Evolutionary conservation across 495 filamentous ascomycete genomes (phyloP).

Genomic region (Penicillium angulare): DNA sequence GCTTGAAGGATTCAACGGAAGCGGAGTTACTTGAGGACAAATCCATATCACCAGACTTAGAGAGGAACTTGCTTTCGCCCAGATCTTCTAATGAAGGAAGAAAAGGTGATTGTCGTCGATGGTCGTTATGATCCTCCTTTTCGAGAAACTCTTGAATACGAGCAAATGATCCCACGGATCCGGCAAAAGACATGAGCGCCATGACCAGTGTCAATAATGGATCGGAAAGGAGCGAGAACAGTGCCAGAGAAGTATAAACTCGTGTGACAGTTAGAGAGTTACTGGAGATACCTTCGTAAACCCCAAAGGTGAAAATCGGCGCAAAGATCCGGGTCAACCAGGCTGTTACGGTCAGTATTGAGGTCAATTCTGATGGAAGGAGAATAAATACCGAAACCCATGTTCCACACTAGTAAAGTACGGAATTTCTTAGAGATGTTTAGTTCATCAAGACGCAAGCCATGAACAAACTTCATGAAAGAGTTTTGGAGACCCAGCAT

Average conservation of each 20-base stretch:
- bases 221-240: slow-evolving; percentile 57
- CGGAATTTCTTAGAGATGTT: slow-evolving; percentile 55
- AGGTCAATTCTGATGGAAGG: not conserved
- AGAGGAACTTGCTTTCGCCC: slow-evolving; percentile 23
- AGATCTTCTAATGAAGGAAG: slow-evolving; percentile 21
- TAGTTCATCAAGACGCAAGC: slow-evolving; percentile 56
- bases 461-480: slow-evolving; percentile 42
- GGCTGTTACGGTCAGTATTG: slow-evolving; percentile 22
- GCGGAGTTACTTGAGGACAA: slow-evolving; percentile 20
- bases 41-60: slow-evolving; percentile 19
- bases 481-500: slow-evolving; percentile 54
- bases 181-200: slow-evolving; percentile 50
- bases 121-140: slow-evolving; percentile 38
- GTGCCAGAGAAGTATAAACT: slow-evolving; percentile 59
- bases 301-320: slow-evolving; percentile 52
- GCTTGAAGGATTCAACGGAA: slow-evolving; percentile 28
- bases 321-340: slow-evolving; percentile 52
- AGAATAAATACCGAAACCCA: slow-evolving; percentile 42
- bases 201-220: slow-evolving; percentile 59
- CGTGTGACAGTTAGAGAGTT: slow-evolving; percentile 48
- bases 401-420: slow-evolving; percentile 52
- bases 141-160: slow-evolving; percentile 60
- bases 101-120: slow-evolving; percentile 17
- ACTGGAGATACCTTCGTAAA: slow-evolving; percentile 50
- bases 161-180: slow-evolving; percentile 54